Evolutionary conservation across 1,284 basidiomycete species (phyloP).

Genomic region (Ganoderma multipileum): DNA sequence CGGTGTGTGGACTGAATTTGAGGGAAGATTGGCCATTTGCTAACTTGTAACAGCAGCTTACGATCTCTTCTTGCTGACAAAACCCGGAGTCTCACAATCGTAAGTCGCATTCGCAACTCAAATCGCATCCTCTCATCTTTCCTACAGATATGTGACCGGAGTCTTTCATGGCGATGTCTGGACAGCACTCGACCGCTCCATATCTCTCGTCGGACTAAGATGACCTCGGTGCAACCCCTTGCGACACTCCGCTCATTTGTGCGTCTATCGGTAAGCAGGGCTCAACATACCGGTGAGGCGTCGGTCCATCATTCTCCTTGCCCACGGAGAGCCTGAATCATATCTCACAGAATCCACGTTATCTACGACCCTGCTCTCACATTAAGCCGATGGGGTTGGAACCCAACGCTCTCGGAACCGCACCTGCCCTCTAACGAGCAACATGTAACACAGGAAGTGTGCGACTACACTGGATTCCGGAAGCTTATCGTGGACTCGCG

Average conservation of each 20-base stretch:
- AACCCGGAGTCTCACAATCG: neutral
- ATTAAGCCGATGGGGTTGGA: neutral
- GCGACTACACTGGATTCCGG: conserved; percentile 5
- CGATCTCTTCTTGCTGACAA: neutral
- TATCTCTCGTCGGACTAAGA: neutral
- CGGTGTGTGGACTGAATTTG: neutral
- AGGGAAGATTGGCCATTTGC: neutral
- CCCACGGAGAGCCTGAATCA: neutral
- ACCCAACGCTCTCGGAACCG: conserved; percentile 6
- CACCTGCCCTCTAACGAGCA: conserved; percentile 1
- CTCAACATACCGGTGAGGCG: neutral
- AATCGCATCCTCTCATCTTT: neutral
- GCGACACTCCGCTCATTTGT: neutral
- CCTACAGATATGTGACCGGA: neutral
- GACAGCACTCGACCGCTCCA: conserved; percentile 12
- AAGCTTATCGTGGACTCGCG: conserved; percentile 10
- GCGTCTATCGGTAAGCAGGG: neutral
- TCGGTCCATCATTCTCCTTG: neutral
- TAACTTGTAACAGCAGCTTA: conserved; percentile 22
- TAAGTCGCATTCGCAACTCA: neutral
- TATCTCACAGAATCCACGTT: conserved; percentile 9
- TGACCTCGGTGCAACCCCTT: neutral
- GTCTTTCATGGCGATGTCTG: neutral
- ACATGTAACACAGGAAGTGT: conserved; percentile 1
- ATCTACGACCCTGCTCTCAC: conserved; percentile 1